Base-by-base conservation (phyloP, 2,329 filamentous ascomycete genomes). In the Xylariaceae sp. region DNA sequence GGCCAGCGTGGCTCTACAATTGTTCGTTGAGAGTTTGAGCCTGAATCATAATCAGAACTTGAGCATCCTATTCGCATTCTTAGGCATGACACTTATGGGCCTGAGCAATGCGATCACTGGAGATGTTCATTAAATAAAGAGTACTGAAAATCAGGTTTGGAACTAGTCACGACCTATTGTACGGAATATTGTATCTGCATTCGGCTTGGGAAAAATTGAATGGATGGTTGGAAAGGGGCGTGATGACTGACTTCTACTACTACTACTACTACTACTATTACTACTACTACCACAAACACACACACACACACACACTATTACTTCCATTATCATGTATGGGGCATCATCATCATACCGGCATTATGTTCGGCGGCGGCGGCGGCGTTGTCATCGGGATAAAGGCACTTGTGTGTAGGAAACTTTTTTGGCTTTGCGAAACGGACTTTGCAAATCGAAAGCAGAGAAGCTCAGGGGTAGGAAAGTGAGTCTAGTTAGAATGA, bases 1-100 rank as follows among this genome's bases (percentile, higher is more conserved):
- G 94, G 88, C 91, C 34, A 94, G 89, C 68, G 94, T 99, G 35
- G 92, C 88, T 2, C 75, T 99, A 70, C 90, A 95, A 75, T 78
- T 99, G 5, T 93, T 97, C 70, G 87, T 89, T 2, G 92, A 99
- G 77, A 88, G 88, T 66, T 73, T 96, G 71, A 89, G 88, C 59
- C 75, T 97, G 70, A 92, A 90, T 66, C 91, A 95, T 76, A 87
- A 87, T 69, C 81, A 87, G 62, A 86, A 87, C 62, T 71, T 94
- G 69, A 92, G 89, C 74, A 90, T 92, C 69, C 79, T 84, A 23
- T 92, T 90, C 77, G 90, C 86, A 6, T 94, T 95, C 76, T 70
- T 89, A 23, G 90, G 94, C 1, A 97, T 97, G 92, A 86, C 85
- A 0, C 77, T 97, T 59, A 78, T 99, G 75, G 93, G 92, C 0